Percentiles rank a stretch among this genome's conserved stretches.
Evolutionary conservation across 2,329 filamentous ascomycete genomes (phyloP).

Genomic region (Microsporum ferrugineum): DNA sequence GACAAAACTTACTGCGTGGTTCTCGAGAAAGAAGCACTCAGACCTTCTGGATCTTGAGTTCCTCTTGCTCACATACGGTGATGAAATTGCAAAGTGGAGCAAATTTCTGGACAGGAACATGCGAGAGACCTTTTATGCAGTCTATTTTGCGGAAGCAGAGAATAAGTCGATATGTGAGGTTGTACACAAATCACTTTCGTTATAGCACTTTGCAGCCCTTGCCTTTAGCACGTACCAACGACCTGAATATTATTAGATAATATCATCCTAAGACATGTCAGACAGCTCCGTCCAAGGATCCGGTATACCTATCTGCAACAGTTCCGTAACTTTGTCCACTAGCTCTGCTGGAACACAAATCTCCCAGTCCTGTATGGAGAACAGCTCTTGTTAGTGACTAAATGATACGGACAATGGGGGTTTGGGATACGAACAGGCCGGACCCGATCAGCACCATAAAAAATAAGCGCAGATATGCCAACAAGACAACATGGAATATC

Average conservation of each 20-base stretch:
- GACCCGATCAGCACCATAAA: slow-evolving; percentile 20
- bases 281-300: slow-evolving; percentile 21
- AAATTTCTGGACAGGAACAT: slow-evolving; percentile 3
- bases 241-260: no score
- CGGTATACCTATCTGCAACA: slow-evolving; percentile 19
- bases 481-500: slow-evolving; percentile 22
- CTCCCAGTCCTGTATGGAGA: slow-evolving; percentile 19
- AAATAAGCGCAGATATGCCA: slow-evolving; percentile 21
- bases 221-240: background rate
- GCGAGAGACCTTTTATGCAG: slow-evolving; percentile 7
- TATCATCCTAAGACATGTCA: slow-evolving; percentile 12
- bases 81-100: slow-evolving; percentile 7
- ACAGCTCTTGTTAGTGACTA: background rate
- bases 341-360: slow-evolving; percentile 20
- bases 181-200: background rate
- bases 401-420: slow-evolving; percentile 2
- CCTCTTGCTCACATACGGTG: slow-evolving; percentile 4
- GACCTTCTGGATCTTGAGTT: slow-evolving; percentile 8
- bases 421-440: slow-evolving; percentile 18
- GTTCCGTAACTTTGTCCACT: slow-evolving; percentile 17
- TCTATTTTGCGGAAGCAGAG: background rate
- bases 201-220: background rate
- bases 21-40: slow-evolving; percentile 5
- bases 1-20: slow-evolving; percentile 7
- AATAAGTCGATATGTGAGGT: background rate